Base-by-base conservation (phyloP, 1,284 basidiomycete genomes). In the Ustilago tritici region DNA sequence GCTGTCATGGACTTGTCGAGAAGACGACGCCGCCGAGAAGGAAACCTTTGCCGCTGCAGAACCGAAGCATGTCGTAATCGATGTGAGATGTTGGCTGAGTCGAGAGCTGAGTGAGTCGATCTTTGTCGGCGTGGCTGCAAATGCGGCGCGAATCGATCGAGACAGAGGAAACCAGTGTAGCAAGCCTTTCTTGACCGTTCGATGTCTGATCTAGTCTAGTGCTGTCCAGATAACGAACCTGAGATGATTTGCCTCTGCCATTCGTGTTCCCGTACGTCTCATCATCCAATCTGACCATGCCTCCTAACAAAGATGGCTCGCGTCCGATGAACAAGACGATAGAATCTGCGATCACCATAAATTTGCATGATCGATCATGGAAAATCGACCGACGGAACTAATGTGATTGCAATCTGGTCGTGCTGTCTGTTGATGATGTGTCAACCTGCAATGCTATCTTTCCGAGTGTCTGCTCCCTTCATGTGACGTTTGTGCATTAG, bases 11-110 rank as follows among this genome's bases (percentile, higher is more conserved):
- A 12, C n/a, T 38, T 14, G 35, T 31, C 12, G 53, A 50, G 12
- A 10, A n/a, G 41, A 41, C 46, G 41, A 41, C 46, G 32, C 15
- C 12, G 14, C 3, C 34, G 43, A 19, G 43, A 46, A 19, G 5
- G 15, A 38, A 23, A 11, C 40, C 34, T 56, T 38, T 9, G 43
- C 38, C 41, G 34, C n/a, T 17, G 53, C 53, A 58, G 57, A 53
- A 38, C 41, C 15, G 23, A 49, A 55, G 61, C 53, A 40, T 32
- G n/a, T 8, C 11, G 15, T 17, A n/a, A 15, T 52, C 31, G 31
- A 15, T 17, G 14, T 2, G 31, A 17, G 17, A 17, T 17, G 41
- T 46, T 17, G 41, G n/a, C 7, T 28, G 23, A 28, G 23, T 46
- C n/a, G 14, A 6, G 23, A 17, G 41, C 14, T 46, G 41, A 15